Evolutionary conservation across 2,329 filamentous ascomycete genomes (phyloP).

Genomic region (Penicillium sclerotiorum): DNA sequence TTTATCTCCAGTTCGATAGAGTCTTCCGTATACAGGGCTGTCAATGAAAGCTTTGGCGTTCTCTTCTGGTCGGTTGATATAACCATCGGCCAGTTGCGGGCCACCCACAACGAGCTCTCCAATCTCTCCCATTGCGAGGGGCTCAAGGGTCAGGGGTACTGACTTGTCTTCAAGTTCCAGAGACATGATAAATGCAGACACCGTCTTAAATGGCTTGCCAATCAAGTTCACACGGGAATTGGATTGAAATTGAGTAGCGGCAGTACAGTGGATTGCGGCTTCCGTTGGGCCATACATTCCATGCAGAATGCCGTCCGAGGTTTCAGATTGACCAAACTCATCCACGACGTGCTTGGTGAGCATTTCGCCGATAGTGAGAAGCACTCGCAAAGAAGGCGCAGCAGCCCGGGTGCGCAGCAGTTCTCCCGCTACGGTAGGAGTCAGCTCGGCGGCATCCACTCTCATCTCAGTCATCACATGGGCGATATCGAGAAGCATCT

Average conservation of each 20-base stretch:
- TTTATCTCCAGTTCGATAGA: conserved; percentile 87
- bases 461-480: conserved; percentile 64
- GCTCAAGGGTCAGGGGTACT: conserved; percentile 40
- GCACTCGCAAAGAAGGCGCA: conserved; percentile 68
- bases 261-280: conserved; percentile 85
- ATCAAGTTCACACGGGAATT: conserved; percentile 67
- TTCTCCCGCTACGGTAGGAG: conserved; percentile 81
- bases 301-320: conserved; percentile 69
- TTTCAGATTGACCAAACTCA: conserved; percentile 70
- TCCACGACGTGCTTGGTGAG: conserved; percentile 73
- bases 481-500: conserved; percentile 75
- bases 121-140: conserved; percentile 67
- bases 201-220: conserved; percentile 76
- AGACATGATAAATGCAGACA: conserved; percentile 72
- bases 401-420: conserved; percentile 68
- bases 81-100: conserved; percentile 74
- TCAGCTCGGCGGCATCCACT: conserved; percentile 85
- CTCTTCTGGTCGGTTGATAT: conserved; percentile 78
- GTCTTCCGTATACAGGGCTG: conserved; percentile 62
- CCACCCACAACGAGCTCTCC: conserved; percentile 85
- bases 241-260: conserved; percentile 65
- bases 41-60: conserved; percentile 72
- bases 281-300: conserved; percentile 96
- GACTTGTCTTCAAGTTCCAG: conserved; percentile 40
- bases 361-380: conserved; percentile 94